Conservation (phyloP, 2,329 filamentous ascomycete species). For the Epichloe festucae region DNA sequence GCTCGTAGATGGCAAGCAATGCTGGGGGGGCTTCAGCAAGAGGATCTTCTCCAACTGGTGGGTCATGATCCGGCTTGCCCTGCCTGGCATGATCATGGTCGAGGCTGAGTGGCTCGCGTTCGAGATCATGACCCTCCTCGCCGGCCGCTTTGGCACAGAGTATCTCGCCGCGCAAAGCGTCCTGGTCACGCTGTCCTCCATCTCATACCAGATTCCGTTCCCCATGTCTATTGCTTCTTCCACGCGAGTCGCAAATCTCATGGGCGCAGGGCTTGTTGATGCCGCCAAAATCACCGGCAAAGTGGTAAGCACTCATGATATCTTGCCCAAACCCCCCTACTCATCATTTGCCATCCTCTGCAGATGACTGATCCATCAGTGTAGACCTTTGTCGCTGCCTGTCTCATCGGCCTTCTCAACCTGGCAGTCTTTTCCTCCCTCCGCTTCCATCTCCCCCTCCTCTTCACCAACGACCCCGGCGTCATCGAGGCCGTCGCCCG, state of each 20-base stretch:
- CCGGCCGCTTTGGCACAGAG: constrained; percentile 65
- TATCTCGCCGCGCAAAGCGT: constrained; percentile 82
- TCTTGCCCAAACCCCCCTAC: too few species aligned
- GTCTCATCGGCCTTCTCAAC: constrained; percentile 68
- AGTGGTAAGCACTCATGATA: constrained; percentile 44
- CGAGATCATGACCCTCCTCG: constrained; percentile 75
- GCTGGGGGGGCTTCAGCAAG: constrained; percentile 76
- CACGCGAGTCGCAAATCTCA: constrained; percentile 82
- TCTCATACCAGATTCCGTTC: constrained; percentile 88
- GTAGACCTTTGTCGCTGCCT: constrained; percentile 47
- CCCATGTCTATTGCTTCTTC: constrained; percentile 78
- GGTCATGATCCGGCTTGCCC: constrained; percentile 68
- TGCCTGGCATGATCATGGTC: constrained; percentile 88
- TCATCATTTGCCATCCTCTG: too few species aligned
- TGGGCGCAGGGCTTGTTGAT: constrained; percentile 70
- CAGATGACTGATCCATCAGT: neutral
- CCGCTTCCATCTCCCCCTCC: constrained; percentile 54
- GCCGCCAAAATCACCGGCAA: constrained; percentile 71
- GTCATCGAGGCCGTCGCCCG: constrained; percentile 55
- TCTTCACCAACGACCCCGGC: constrained; percentile 64
- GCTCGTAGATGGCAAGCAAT: constrained; percentile 60
- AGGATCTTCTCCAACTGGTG: constrained; percentile 65
- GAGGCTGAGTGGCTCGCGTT: constrained; percentile 90
- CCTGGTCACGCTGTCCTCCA: constrained; percentile 60
- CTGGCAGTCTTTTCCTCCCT: constrained; percentile 54